These are phyloP conservation scores for Syzygium syzygioides DNA, from an alignment of 441 rosid species.

Conservation along the genomic window DNA sequence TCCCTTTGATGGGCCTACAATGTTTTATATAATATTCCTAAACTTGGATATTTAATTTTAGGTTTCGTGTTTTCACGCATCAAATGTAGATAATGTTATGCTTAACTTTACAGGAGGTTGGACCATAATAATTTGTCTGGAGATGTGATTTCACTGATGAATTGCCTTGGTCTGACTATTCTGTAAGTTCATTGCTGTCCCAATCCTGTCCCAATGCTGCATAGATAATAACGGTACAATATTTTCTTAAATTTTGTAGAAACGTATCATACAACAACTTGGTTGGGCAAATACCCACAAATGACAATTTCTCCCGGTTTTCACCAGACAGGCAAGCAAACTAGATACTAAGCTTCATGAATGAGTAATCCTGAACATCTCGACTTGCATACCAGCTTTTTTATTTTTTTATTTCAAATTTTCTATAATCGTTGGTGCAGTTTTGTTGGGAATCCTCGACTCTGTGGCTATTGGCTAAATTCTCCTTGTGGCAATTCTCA, in stretches of 20 bases:
- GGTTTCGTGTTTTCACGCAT: neutral
- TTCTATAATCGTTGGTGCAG: slow-evolving; percentile 22
- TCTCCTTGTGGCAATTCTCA: slow-evolving; percentile 52
- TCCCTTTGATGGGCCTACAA: neutral
- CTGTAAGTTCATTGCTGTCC: slow-evolving; percentile 39
- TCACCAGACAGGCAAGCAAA: slow-evolving; percentile 48
- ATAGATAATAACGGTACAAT: neutral
- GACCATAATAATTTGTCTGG: slow-evolving; percentile 83
- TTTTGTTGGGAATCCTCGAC: slow-evolving; percentile 73
- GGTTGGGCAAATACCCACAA: slow-evolving; percentile 67
- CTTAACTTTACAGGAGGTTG: slow-evolving; percentile 48
- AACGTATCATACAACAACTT: slow-evolving; percentile 84
- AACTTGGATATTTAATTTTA: neutral
- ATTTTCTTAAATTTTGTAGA: slow-evolving; percentile 27
- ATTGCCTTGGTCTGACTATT: slow-evolving; percentile 58
- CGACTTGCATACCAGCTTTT: neutral
- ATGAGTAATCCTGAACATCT: neutral
- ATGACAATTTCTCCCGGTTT: slow-evolving; percentile 79
- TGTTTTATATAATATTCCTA: neutral
- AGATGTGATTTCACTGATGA: slow-evolving; percentile 49
- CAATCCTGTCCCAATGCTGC: neutral
- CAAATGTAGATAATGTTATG: neutral
- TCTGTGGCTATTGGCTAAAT: slow-evolving; percentile 73
- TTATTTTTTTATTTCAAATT: neutral
- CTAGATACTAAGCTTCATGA: neutral